phyloP scores from a whole-genome alignment of 176 grass and related monocot species.

The Ampelocalamus luodianensis region DNA sequence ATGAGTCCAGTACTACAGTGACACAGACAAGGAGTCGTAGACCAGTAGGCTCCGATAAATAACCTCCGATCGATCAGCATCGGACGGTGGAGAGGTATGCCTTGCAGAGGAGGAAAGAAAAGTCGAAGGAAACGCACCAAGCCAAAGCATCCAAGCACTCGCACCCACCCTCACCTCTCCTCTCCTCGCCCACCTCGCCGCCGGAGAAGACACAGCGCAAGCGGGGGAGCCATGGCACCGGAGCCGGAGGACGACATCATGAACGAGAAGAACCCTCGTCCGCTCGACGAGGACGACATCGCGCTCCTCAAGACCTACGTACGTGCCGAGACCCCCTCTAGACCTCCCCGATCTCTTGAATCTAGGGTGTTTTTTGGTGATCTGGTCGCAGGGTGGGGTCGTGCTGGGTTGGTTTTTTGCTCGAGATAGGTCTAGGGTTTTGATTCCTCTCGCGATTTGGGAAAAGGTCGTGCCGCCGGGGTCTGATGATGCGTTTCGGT shows the following conservation, averaged over 20 bases:
- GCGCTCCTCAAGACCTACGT: slow-evolving; percentile 91
- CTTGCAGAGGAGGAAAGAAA: slow-evolving; percentile 41
- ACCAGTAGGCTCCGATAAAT: background rate
- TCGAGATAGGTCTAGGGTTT: slow-evolving; percentile 18
- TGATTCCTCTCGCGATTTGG: background rate
- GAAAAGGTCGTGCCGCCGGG: too few relatives aligned
- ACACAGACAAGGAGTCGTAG: background rate
- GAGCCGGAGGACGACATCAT: slow-evolving; percentile 73
- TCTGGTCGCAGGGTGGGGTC: background rate
- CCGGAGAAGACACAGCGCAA: slow-evolving; percentile 4
- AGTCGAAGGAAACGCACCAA: background rate
- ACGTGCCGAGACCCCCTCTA: background rate
- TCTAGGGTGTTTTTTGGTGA: slow-evolving; percentile 8
- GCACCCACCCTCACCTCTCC: background rate
- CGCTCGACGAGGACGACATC: slow-evolving; percentile 87
- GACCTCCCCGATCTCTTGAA: slow-evolving; percentile 10
- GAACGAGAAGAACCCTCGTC: slow-evolving; percentile 74
- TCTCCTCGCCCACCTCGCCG: background rate
- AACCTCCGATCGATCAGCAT: background rate
- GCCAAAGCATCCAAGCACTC: background rate
- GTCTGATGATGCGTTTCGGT: background rate
- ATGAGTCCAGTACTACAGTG: background rate
- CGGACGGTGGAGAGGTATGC: background rate
- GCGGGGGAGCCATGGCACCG: slow-evolving; percentile 60
- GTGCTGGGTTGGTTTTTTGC: background rate